A percentile compares a stretch with the other conserved stretches of the same genome.
phyloP scores from a whole-genome alignment of 176 grass and related monocot genomes.

The Bromus sterilis region DNA sequence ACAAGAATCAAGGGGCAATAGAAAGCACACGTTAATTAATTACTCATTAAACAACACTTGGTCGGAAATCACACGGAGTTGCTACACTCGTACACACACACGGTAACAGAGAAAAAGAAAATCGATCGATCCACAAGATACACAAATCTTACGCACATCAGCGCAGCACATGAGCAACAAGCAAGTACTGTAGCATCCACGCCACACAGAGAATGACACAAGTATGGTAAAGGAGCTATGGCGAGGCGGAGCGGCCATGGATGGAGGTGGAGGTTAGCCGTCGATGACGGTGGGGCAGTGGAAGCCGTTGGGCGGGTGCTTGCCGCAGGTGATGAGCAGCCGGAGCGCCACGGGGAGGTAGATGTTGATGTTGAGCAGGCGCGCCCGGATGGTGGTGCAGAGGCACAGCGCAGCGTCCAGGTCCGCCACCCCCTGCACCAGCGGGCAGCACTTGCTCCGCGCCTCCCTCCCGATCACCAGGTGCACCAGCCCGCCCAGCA shows the following conservation, averaged over 20 bases:
- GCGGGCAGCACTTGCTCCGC: slow-evolving; percentile 47
- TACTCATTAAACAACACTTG: not conserved
- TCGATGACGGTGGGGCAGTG: slow-evolving; percentile 40
- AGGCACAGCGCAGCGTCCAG: slow-evolving; percentile 88
- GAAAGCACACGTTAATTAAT: not conserved
- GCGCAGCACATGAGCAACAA: not conserved
- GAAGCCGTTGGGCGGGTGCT: slow-evolving; percentile 56
- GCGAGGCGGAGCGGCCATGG: not conserved
- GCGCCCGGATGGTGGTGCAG: slow-evolving; percentile 59
- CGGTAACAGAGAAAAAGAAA: not conserved
- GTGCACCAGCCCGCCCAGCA: slow-evolving; percentile 65
- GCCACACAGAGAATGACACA: not conserved
- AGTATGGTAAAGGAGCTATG: not conserved
- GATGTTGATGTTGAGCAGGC: slow-evolving; percentile 60
- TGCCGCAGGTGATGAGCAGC: slow-evolving; percentile 67
- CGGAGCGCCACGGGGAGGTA: slow-evolving; percentile 64
- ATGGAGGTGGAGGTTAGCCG: not conserved
- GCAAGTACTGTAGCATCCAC: not conserved
- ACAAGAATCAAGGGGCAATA: too few relatives aligned
- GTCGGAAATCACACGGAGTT: not conserved
- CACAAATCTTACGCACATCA: not conserved
- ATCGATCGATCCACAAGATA: not conserved
- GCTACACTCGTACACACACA: not conserved
- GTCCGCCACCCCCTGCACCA: slow-evolving; percentile 60
- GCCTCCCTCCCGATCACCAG: slow-evolving; percentile 61